Evolutionary conservation across 768 basidiomycete species (phyloP), one percentile per base, ranked within the genome.

Genomic region (Plicaturopsis crispa): DNA sequence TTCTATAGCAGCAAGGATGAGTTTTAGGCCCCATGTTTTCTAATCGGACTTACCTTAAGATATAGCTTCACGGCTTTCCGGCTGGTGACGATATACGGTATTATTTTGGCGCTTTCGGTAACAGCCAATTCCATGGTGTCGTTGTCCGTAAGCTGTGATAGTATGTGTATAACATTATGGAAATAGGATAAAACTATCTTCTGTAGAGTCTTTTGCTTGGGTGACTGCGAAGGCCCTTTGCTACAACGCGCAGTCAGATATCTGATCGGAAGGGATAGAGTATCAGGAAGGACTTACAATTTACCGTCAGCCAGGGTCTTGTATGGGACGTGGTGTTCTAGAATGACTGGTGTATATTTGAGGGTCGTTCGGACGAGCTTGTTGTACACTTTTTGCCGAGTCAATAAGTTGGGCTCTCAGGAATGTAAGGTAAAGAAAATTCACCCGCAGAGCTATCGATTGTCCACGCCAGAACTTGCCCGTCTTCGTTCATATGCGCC

Each of bases 111-210:
- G 42, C 83, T 90, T 60, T 97, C 94, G 2, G 70, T 67, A 39
- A 97, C 64, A 1, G 88, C 84, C 11, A 89, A 68, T 5, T 78
- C 70, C 21, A 84, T 60, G 47, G 72, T 66, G 18, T 82, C 75
- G 42, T 69, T 60, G 52, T 88, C 75, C 36, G 80, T 73, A 40
- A 92, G 67, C 42, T 93, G 83, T 3, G 76, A 73, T 40, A 93
- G 68, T 31, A 97, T 58, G 47, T 86, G 79, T 14, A 90, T 69
- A 41, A 88, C 62, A 51, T 93, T 96, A 60, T 84, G 77, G 56
- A 97, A 92, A 62, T 88, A 90, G 3, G 91, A 89, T 13, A 90
- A 66, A 41, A 93, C 78, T 31, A 94, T 68, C 49, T 91, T 90
- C 52, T 91, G 89, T 5, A 96, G 69, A 0, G 84, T 69, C 55